These are phyloP conservation scores for Paspalum vaginatum DNA, from an alignment of 176 grass and related monocot genomes.

Conservation along the genomic window DNA sequence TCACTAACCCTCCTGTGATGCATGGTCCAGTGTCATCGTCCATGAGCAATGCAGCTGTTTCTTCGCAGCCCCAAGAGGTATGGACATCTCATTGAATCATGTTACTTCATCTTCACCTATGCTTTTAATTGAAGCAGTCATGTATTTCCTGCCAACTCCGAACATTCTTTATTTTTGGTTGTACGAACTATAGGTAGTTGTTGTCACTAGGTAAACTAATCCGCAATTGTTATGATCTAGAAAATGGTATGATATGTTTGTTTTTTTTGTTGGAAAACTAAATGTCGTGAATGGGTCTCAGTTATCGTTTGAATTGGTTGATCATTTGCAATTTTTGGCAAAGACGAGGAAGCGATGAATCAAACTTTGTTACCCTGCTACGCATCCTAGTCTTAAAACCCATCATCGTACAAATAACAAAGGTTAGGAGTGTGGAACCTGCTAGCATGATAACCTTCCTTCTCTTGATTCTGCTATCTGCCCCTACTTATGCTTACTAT, in stretches of 20 bases:
- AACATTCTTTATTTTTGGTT: constrained; percentile 14
- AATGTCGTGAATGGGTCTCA: background rate
- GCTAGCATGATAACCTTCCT: background rate
- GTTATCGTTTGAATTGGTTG: constrained; percentile 1
- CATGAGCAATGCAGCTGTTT: constrained; percentile 45
- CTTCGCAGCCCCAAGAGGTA: constrained; percentile 63
- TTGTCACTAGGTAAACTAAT: constrained; percentile 2
- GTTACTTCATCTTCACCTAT: constrained; percentile 3
- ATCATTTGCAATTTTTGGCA: background rate
- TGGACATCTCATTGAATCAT: background rate
- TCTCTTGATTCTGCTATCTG: background rate
- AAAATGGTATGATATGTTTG: constrained; percentile 2
- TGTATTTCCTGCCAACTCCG: constrained; percentile 10
- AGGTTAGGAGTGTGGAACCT: constrained; percentile 8
- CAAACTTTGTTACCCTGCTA: background rate
- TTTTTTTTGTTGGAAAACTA: background rate
- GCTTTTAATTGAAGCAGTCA: constrained; percentile 16
- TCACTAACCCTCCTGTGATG: constrained; percentile 62
- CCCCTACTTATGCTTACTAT: background rate
- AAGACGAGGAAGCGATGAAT: background rate
- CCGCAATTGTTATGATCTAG: background rate
- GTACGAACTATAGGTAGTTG: background rate
- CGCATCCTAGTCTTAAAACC: background rate
- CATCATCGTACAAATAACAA: background rate
- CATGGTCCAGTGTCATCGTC: constrained; percentile 45